phyloP scores from a whole-genome alignment of 257 asterid genomes.

The Solanum clarkiae region DNA sequence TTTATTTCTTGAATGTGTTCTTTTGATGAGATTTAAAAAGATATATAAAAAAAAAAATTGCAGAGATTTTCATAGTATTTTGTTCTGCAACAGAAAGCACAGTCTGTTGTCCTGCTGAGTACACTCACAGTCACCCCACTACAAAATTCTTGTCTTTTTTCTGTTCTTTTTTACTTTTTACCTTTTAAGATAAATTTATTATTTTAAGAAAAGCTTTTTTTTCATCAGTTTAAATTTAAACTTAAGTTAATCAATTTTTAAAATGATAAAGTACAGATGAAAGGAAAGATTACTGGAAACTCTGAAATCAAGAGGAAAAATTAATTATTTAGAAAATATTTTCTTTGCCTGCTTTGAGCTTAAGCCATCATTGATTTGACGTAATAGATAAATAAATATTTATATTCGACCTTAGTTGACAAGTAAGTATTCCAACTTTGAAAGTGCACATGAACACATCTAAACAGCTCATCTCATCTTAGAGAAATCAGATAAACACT shows the following conservation, averaged over 20 bases:
- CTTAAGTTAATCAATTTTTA: neutral
- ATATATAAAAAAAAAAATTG: neutral
- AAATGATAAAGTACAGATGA: neutral
- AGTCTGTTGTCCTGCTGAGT: neutral
- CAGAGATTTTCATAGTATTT: neutral
- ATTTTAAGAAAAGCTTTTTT: neutral
- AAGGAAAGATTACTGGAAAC: neutral
- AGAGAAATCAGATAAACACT: neutral
- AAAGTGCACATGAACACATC: too few relatives aligned
- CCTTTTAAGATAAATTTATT: neutral
- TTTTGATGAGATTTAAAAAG: neutral
- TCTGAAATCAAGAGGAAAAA: neutral
- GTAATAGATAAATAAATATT: too few relatives aligned
- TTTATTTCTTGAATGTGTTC: neutral
- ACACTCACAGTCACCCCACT: neutral
- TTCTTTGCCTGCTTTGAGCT: neutral
- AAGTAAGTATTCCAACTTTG: too few relatives aligned
- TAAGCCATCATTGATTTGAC: too few relatives aligned
- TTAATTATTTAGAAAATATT: neutral
- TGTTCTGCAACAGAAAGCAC: neutral
- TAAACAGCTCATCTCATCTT: too few relatives aligned
- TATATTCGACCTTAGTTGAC: rapidly evolving
- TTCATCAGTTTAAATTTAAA: neutral
- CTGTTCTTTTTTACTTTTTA: neutral
- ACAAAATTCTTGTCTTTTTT: neutral